Evolutionary conservation across 176 grass and related monocot species (phyloP).

Genomic region (Raddia distichophylla): DNA sequence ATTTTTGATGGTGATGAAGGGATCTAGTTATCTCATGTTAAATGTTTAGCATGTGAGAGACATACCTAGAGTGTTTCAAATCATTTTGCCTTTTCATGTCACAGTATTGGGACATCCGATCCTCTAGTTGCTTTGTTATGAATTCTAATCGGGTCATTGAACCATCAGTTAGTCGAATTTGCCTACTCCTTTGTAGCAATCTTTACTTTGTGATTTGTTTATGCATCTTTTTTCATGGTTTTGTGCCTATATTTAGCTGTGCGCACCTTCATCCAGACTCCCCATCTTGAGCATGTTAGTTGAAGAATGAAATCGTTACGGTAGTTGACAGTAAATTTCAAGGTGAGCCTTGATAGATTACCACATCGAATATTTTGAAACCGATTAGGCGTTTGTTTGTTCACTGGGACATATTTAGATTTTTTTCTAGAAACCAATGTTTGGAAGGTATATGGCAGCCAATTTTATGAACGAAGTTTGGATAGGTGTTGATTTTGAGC

Average conservation of each 20-base stretch:
- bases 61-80: slow-evolving; percentile 43
- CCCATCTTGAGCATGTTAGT: neutral
- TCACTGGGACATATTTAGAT: neutral
- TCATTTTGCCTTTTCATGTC: slow-evolving; percentile 37
- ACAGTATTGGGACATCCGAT: slow-evolving; percentile 46
- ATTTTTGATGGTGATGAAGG: slow-evolving; percentile 48
- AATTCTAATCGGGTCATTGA: slow-evolving; percentile 38
- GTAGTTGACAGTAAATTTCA: neutral
- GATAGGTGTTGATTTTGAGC: too few relatives aligned
- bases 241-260: neutral
- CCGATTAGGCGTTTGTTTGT: neutral
- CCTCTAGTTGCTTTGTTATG: slow-evolving; percentile 47
- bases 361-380: too few relatives aligned
- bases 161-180: slow-evolving; percentile 25
- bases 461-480: too few relatives aligned
- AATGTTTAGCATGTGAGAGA: slow-evolving; percentile 54
- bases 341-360: too few relatives aligned
- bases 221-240: neutral
- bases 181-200: slow-evolving; percentile 9
- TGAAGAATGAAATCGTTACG: neutral
- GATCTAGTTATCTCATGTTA: slow-evolving; percentile 45
- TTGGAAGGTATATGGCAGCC: too few relatives aligned
- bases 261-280: too few relatives aligned
- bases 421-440: too few relatives aligned
- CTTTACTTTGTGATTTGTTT: neutral